phyloP scores from a whole-genome alignment of 2,329 filamentous ascomycete species.

The Thielaviopsis musarum region DNA sequence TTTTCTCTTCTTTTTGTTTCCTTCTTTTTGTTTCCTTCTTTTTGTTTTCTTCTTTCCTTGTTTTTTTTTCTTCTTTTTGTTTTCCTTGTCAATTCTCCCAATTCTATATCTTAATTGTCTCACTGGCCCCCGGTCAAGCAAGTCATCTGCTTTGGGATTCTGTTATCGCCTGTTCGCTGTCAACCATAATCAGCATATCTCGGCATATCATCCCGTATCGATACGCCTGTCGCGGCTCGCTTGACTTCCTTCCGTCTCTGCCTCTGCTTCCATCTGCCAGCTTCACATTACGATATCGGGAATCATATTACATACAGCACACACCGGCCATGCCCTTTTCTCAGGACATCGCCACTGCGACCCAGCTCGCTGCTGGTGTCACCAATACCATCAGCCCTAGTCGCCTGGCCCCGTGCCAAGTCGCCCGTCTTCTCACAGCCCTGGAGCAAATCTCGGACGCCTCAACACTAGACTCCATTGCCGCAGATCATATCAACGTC shows the following conservation, averaged over 20 bases:
- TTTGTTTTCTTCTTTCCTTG: no score
- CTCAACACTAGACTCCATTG: slow-evolving; percentile 1
- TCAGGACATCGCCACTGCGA: slow-evolving; percentile 6
- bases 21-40: no score
- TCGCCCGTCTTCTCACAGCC: slow-evolving; percentile 5
- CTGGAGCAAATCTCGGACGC: slow-evolving; percentile 6
- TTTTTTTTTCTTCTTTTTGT: no score
- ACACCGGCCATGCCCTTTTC: slow-evolving; percentile 4
- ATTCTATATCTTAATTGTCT: no score
- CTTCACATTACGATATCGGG: no score
- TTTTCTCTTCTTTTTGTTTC: not conserved
- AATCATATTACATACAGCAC: no score
- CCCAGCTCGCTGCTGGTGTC: slow-evolving; percentile 6
- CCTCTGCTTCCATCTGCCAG: not conserved
- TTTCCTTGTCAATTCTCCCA: no score
- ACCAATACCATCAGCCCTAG: slow-evolving; percentile 8
- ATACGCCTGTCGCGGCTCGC: not conserved
- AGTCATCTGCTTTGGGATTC: no score
- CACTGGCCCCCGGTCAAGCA: no score
- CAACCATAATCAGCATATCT: not conserved
- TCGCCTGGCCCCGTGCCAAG: slow-evolving; percentile 7
- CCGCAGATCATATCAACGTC: not conserved
- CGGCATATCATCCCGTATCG: not conserved
- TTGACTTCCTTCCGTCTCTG: not conserved
- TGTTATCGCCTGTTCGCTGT: not conserved